Percentiles rank a stretch among this genome's conserved stretches.
Evolutionary conservation across 2,329 filamentous ascomycete species (phyloP).

Genomic region (Tolypocladium tundrense): DNA sequence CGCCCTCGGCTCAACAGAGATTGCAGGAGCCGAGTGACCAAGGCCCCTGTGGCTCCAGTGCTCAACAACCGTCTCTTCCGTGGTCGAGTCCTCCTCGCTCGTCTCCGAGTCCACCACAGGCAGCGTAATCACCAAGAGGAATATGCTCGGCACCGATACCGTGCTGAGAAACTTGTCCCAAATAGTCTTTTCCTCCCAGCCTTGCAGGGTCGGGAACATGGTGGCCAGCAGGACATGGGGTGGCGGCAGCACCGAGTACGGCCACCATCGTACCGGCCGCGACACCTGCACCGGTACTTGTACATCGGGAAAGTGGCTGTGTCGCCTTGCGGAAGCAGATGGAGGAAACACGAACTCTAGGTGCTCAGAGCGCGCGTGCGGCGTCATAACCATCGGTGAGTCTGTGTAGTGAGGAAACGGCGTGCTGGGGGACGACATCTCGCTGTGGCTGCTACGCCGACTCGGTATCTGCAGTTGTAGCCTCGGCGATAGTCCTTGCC

Average conservation of each 20-base stretch:
- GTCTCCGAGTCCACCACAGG: conserved; percentile 75
- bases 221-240: conserved; percentile 62
- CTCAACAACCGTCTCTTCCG: conserved; percentile 17
- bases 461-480: conserved; percentile 39
- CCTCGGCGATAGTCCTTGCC: conserved; percentile 8
- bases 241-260: conserved; percentile 60
- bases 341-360: conserved; percentile 47
- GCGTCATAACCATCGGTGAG: conserved; percentile 35
- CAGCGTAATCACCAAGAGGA: conserved; percentile 79
- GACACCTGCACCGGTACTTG: conserved; percentile 25
- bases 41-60: conserved; percentile 14
- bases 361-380: conserved; percentile 27
- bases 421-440: conserved; percentile 38
- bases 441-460: conserved; percentile 30
- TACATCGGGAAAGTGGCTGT: conserved; percentile 36
- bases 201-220: conserved; percentile 77
- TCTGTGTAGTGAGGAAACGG: conserved; percentile 64
- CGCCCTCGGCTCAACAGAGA: conserved; percentile 22
- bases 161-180: conserved; percentile 76
- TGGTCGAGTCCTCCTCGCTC: conserved; percentile 29
- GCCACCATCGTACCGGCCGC: conserved; percentile 66
- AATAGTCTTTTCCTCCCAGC: conserved; percentile 72
- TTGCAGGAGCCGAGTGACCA: conserved; percentile 21
- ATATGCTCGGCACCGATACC: conserved; percentile 80
- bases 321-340: conserved; percentile 23